Base-by-base conservation (phyloP, 2,329 filamentous ascomycete species). In the Trichoderma harzianum region DNA sequence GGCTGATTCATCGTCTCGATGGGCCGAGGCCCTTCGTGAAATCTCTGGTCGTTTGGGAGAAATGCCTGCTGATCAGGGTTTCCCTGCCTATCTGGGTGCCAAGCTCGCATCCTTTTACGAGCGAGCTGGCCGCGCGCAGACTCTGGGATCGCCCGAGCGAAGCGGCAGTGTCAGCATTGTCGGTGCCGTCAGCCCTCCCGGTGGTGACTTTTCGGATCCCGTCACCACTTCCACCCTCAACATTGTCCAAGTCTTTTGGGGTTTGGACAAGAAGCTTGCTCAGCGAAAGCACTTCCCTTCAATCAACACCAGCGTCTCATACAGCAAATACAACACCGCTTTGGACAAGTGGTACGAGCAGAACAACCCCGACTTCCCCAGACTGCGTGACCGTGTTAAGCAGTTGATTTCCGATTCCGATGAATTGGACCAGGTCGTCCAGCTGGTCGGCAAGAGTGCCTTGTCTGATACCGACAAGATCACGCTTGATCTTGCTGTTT, bases 201-300 rank as follows among this genome's bases (percentile, higher is more conserved):
- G 95, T 86, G 96, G 96, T 89, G 96, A 99, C 86, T 99, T 98
- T 87, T 98, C 96, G 60, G 96, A 99, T 84, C 96, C 96, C 24
- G 96, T 99, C 79, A 99, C 96, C 16, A 93, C 90, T 73, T 92
- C 93, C 76, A 99, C 96, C 24, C 91, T 99, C 62, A 90, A 93
- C 89, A 99, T 99, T 80, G 96, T 99, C 79, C 96, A 99, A 83
- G 96, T 99, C 77, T 99, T 99, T 87, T 99, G 96, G 96, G 96
- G 96, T 88, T 89, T 98, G 65, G 96, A 99, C 88, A 98, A 99
- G 92, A 98, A 98, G 87, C 91, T 99, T 73, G 96, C 96, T 26
- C 96, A 98, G 85, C 92, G 96, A 78, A 99, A 99, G 86, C 96
- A 99, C 84, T 99, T 99, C 88, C 96, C 96, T 7, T 98, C 95